These are phyloP conservation scores for Fusarium sambucinum DNA, from an alignment of 2,329 filamentous ascomycete genomes.

Conservation along the genomic window DNA sequence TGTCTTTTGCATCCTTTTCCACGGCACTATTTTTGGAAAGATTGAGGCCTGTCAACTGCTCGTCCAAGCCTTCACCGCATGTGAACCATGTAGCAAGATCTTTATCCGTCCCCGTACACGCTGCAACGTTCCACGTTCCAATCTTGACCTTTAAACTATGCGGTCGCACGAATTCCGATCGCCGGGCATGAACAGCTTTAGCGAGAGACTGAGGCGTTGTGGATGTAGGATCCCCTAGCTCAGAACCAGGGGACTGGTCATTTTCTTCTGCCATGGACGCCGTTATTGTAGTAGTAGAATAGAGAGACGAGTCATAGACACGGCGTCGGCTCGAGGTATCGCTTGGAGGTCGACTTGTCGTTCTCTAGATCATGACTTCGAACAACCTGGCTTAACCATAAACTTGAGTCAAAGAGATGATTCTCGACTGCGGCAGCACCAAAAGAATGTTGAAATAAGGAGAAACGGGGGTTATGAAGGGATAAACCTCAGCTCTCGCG, in stretches of 20 bases:
- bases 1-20: constrained; percentile 48
- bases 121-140: constrained; percentile 95
- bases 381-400: constrained; percentile 31
- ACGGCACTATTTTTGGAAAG: constrained; percentile 57
- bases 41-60: constrained; percentile 68
- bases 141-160: constrained; percentile 86
- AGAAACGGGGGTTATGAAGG: constrained; percentile 19
- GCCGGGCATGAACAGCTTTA: constrained; percentile 76
- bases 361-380: constrained; percentile 54
- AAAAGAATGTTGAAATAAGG: constrained; percentile 30
- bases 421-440: constrained; percentile 2
- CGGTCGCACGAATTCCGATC: constrained; percentile 81
- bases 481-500: constrained; percentile 21
- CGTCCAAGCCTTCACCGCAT: constrained; percentile 76
- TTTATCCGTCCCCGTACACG: constrained; percentile 84
- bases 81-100: constrained; percentile 93
- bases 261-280: constrained; percentile 46
- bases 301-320: constrained; percentile 26
- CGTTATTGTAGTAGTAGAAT: constrained; percentile 43
- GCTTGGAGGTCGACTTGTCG: constrained; percentile 42
- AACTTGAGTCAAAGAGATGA: background rate
- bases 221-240: constrained; percentile 58
- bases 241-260: constrained; percentile 54
- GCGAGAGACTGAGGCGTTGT: constrained; percentile 70
- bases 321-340: constrained; percentile 46